Evolutionary conservation across 495 filamentous ascomycete species (phyloP).

Genomic region (Hypoxylon lenormandii): DNA sequence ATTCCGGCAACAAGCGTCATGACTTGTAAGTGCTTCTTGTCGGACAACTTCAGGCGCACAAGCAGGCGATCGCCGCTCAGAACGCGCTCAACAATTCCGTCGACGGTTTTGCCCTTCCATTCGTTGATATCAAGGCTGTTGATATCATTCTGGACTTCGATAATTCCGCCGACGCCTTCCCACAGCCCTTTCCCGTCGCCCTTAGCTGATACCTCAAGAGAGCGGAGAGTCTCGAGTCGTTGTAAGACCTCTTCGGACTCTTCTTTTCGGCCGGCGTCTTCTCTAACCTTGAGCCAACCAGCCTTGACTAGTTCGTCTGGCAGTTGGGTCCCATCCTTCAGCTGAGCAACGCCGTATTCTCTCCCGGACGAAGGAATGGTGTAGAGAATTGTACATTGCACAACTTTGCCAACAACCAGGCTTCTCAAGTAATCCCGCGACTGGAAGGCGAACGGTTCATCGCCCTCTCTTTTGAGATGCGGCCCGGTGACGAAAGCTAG

Average conservation of each 20-base stretch:
- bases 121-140: conserved; percentile 76
- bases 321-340: conserved; percentile 77
- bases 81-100: conserved; percentile 84
- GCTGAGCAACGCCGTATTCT: conserved; percentile 83
- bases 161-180: conserved; percentile 67
- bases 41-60: conserved; percentile 79
- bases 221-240: conserved; percentile 78
- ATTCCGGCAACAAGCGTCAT: conserved; percentile 91
- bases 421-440: conserved; percentile 91
- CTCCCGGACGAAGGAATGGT: conserved; percentile 83
- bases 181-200: conserved; percentile 82
- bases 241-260: conserved; percentile 78
- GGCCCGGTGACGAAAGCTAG: conserved; percentile 92
- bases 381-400: conserved; percentile 85
- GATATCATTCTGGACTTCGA: conserved; percentile 83
- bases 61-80: conserved; percentile 89
- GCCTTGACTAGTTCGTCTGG: conserved; percentile 84
- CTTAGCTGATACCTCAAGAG: conserved; percentile 83
- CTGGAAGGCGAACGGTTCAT: conserved; percentile 91
- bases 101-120: conserved; percentile 80
- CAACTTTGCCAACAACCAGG: conserved; percentile 82
- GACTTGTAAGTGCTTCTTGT: conserved; percentile 81
- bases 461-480: conserved; percentile 84
- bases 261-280: conserved; percentile 89
- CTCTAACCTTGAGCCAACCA: conserved; percentile 89